Evolutionary conservation across 2,329 filamentous ascomycete genomes (phyloP).

Genomic region (Fusarium chlamydosporum): DNA sequence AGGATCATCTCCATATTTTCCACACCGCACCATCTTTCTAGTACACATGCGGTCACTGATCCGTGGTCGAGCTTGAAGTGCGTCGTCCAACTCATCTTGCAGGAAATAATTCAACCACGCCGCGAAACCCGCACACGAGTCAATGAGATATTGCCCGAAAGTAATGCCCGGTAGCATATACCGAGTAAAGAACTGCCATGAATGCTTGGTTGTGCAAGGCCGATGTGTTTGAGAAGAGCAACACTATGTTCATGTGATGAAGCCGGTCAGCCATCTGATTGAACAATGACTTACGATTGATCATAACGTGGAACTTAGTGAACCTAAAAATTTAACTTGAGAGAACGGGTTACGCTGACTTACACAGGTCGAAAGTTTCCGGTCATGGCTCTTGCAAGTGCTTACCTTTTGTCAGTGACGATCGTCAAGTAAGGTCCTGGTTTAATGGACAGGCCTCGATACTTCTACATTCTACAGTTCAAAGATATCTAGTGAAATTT

Average conservation of each 20-base stretch:
- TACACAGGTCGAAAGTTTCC: background rate
- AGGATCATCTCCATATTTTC: constrained; percentile 32
- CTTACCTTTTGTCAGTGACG: background rate
- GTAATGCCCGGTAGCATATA: background rate
- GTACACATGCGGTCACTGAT: constrained; percentile 15
- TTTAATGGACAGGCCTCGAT: background rate
- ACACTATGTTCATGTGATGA: background rate
- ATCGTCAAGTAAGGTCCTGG: background rate
- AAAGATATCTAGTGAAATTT: background rate
- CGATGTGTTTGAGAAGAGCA: background rate
- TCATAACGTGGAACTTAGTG: background rate
- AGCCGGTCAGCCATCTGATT: background rate
- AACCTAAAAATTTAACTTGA: background rate
- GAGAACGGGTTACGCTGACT: constrained; percentile 2
- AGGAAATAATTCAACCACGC: background rate
- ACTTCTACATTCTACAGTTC: background rate
- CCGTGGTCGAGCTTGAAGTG: constrained; percentile 13
- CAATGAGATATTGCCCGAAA: background rate
- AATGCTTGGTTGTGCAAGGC: no score
- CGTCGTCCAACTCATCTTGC: constrained; percentile 11
- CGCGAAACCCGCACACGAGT: constrained; percentile 1
- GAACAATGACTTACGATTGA: background rate
- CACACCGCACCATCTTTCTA: constrained; percentile 26
- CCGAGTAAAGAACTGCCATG: background rate
- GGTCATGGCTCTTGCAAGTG: background rate